Conservation (phyloP, 257 asterid species). For the Leptodermis oblonga region DNA sequence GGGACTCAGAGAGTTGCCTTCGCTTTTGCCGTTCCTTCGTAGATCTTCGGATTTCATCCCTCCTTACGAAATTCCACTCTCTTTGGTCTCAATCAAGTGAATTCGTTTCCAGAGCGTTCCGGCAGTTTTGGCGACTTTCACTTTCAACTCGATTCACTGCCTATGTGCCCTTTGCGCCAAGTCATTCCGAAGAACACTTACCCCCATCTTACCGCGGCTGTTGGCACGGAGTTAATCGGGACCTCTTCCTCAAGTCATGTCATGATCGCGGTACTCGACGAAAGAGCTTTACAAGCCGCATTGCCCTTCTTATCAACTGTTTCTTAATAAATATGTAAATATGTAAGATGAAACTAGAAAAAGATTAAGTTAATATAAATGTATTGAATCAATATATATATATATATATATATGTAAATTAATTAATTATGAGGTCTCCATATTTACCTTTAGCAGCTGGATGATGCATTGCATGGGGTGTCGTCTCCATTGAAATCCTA, state of each 20-base stretch:
- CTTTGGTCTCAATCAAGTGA: not conserved
- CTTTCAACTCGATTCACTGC: not conserved
- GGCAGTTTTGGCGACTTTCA: not conserved
- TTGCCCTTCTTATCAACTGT: no score
- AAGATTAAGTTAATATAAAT: not conserved
- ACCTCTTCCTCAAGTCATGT: not conserved
- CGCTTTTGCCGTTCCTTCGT: not conserved
- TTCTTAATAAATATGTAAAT: no score
- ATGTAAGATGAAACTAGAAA: no score
- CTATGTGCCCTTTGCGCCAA: not conserved
- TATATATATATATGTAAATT: no score
- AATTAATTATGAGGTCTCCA: not conserved
- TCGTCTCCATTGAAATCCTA: conserved; percentile 6
- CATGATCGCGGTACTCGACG: no score
- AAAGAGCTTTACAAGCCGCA: no score
- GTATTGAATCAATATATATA: not conserved
- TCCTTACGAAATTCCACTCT: not conserved
- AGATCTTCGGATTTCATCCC: not conserved
- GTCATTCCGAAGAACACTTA: not conserved
- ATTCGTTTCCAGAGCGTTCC: not conserved
- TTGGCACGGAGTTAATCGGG: not conserved
- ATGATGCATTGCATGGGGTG: not conserved
- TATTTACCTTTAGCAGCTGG: not conserved
- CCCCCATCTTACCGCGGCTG: not conserved
- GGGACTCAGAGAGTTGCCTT: not conserved